Base-by-base conservation (phyloP, 163 green algal species). In the Scenedesmus sp. region DNA sequence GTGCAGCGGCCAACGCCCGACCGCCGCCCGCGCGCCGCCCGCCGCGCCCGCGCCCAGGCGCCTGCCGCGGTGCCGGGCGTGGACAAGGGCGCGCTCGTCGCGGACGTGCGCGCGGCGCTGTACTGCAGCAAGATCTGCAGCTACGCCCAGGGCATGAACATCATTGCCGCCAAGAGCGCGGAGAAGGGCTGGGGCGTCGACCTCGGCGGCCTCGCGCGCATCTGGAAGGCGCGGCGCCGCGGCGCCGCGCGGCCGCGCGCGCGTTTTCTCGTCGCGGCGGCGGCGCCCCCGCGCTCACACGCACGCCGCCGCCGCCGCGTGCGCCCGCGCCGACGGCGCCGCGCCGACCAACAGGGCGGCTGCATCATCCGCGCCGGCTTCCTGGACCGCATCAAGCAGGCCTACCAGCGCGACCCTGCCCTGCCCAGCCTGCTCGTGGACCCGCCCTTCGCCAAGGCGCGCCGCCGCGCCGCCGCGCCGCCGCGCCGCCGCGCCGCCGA, bases 321-420 rank as follows among this genome's bases (percentile, higher is more conserved):
- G n/a, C n/a, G n/a, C n/a, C n/a, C n/a, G n/a, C n/a, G n/a, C n/a
- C n/a, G n/a, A n/a, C n/a, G n/a, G n/a, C n/a, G n/a, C n/a, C n/a
- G n/a, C n/a, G n/a, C n/a, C 63, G 2, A 39, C 26, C 13, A 29
- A 14, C 88, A 93, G 92, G 96, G 96, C 71, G 96, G 96, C 64
- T 99, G 96, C 90, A 99, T 99, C 87, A 99, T 99, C 87, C 93
- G 96, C 67, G 96, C 96, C 26, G 83, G 72, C 13, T 99, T 99
- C 89, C 85, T 99, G 47, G 93, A 98, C 83, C 89, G 93, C 84
- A 99, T 99, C 90, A 90, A 90, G 75, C 79, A 91, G 70, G 93
- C 93, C 18, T 97, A 97, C 88, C 81, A 90, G 74, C 83, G 85
- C 60, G 85, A 98, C 80, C 60, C 90, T 2, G 75, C 88, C 31